A percentile compares a stretch with the other conserved stretches of the same genome.
These are phyloP conservation scores for Aspergillus bertholletiae DNA, from an alignment of 495 filamentous ascomycete species.

Conservation along the genomic window DNA sequence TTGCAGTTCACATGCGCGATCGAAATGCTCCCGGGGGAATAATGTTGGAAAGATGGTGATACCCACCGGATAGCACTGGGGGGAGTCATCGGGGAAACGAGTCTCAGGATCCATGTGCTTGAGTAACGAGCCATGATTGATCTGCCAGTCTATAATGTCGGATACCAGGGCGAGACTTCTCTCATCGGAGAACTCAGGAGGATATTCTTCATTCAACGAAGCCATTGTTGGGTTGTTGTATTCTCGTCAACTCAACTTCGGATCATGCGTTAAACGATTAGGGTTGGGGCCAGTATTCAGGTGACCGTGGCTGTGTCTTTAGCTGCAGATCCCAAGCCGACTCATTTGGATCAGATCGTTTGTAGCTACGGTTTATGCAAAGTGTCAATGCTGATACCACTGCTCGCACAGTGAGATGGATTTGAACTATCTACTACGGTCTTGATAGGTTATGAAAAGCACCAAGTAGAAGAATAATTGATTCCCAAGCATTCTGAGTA, in stretches of 20 bases:
- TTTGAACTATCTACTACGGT: no score
- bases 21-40: conserved; percentile 68
- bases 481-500: no score
- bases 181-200: conserved; percentile 7
- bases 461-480: no score
- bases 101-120: conserved; percentile 52
- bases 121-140: conserved; percentile 77
- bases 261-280: no score
- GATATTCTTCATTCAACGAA: no score
- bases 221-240: not conserved
- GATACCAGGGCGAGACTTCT: conserved; percentile 38
- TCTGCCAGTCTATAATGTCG: conserved; percentile 72
- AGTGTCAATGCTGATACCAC: no score
- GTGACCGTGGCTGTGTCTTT: not conserved
- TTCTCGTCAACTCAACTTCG: not conserved
- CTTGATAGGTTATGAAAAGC: no score
- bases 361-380: no score
- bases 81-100: conserved; percentile 55
- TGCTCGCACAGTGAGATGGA: no score
- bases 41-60: conserved; percentile 78
- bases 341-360: no score
- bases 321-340: no score
- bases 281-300: not conserved
- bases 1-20: conserved; percentile 65
- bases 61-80: conserved; percentile 60